Evolutionary conservation across 2,329 filamentous ascomycete genomes (phyloP), one percentile per base, ranked within the genome.

Genomic region (Basipetospora chlamydospora): DNA sequence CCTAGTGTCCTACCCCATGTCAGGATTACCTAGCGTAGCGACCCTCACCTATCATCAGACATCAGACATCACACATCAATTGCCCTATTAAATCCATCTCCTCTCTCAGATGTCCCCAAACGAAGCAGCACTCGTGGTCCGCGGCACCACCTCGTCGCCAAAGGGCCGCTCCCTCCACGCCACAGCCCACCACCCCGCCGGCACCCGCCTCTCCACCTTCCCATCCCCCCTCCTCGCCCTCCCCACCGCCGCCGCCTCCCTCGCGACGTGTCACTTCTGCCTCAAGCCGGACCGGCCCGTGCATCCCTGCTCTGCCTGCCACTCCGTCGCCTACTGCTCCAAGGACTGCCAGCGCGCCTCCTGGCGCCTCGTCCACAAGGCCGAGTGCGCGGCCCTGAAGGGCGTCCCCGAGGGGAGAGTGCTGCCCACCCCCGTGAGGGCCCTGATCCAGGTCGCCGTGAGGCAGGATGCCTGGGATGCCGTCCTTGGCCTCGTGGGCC

Each of bases 391-490:
- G 20, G 51, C 58, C 22, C 56, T 67, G 41, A 45, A 49, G 43
- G 59, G 56, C 33, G 57, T 65, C 15, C 54, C 63, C 15, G 49
- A 48, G 31, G 48, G 50, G 30, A 47, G 53, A 6, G 38, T 49
- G 42, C 38, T 74, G 39, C 73, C 73, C 1, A 74, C 73, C 1
- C 62, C 67, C 0, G 65, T 72, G 17, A 58, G 72, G 21, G 67
- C 66, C 2, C 53, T 73, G 11, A 49, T 74, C 30, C 67, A 70
- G 50, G 52, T 67, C 3, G 51, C 76, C 33, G 42, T 70, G 28
- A 54, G 48, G 15, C 48, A 57, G 41, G 44, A 45, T 4, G 52
- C 58, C 7, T 46, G 50, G 6, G 53, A 47, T 12, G 43, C 44
- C 10, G 59, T 52, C 2, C 46, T 65, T 28, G 53, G 45, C 18